Evolutionary conservation across 306 rosid species (phyloP), one percentile per base, ranked within the genome.

Genomic region (Cicer chorassanicum): DNA sequence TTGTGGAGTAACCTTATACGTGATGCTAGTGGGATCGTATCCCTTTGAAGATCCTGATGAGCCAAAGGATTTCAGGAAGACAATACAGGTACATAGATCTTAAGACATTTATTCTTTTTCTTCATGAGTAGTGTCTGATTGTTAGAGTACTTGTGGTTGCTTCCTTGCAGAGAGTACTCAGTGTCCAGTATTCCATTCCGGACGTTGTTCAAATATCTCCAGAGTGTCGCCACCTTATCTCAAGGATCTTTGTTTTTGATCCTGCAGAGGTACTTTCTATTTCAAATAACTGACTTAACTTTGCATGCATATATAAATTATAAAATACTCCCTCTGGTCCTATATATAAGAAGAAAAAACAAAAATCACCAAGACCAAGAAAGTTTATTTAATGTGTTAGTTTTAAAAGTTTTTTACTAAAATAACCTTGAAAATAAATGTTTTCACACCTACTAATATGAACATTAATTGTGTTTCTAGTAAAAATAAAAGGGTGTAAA

Each of bases 11-110:
- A 91, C 97, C 87, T 89, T 93, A 60, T 93, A 89, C 29, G 98
- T 93, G 80, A 91, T 93, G 97, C 84, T 93, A 42, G 91, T 93
- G 60, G 97, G 97, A 60, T 80, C 85, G 43, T 93, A 93, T 79
- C 98, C 98, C 75, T 93, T 93, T 51, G 98, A 93, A 82, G 98
- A 93, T 82, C 98, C 96, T 57, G 86, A 81, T 42, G 92, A 90
- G 68, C 96, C 98, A 54, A 90, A 80, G 79, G 96, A 92, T 88
- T 91, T 87, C 83, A 83, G 97, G 74, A 93, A 78, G 89, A 91
- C 98, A 12, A 91, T 93, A 84, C 96, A 91, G 81, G 98, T 93
- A 78, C 67, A 38, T 70, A 41, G 41, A 3, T 79, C 44, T 68
- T 34, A 39, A 41, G 69, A 75, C 53, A n/a, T 29, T 48, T 11